Evolutionary conservation across 139 green algal genomes (phyloP), one percentile per base, ranked within the genome.

Genomic region (Marvania coccoides): DNA sequence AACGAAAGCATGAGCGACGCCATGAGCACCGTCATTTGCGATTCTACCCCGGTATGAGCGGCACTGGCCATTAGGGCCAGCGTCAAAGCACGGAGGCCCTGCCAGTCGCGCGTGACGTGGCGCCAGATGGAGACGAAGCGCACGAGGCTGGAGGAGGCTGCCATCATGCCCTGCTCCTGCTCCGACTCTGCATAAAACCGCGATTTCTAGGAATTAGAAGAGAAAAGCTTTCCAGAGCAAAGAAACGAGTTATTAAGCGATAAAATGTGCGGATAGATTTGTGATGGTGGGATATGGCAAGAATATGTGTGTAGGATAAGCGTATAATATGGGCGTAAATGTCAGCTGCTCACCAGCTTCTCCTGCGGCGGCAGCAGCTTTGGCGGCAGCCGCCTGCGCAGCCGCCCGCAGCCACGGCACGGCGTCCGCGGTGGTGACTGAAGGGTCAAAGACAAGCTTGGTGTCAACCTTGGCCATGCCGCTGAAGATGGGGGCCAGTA

Each of bases 391-490:
- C 6, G 39, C 28, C 15, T 34, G 2, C 24, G 33, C 47, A 1
- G 23, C 23, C 39, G 59, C 65, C 48, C 40, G 26, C 5, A 73
- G 36, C n/a, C 7, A 30, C 15, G 13, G 29, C 23, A 31, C 40
- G 36, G 60, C 15, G 26, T 71, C 55, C 10, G 19, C 13, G 26
- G 29, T n/a, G 6, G 60, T 47, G 14, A 51, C 56, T 15, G 26
- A 13, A n/a, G 24, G 28, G 13, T 46, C 8, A 26, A 47, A 4
- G 24, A 47, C 38, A 28, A 58, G 36, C 47, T 39, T 34, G 28
- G 47, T 9, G n/a, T 54, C 63, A 37, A 87, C 62, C 28, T 81
- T 76, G 10, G 78, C 83, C 4, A 91, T 39, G 23, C 67, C 78
- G 1, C 47, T 65, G 15, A 88, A 70, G 23, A 81, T 40, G 5